Conservation (phyloP, 176 grass and related monocot species). For the Carex myosuroides region DNA sequence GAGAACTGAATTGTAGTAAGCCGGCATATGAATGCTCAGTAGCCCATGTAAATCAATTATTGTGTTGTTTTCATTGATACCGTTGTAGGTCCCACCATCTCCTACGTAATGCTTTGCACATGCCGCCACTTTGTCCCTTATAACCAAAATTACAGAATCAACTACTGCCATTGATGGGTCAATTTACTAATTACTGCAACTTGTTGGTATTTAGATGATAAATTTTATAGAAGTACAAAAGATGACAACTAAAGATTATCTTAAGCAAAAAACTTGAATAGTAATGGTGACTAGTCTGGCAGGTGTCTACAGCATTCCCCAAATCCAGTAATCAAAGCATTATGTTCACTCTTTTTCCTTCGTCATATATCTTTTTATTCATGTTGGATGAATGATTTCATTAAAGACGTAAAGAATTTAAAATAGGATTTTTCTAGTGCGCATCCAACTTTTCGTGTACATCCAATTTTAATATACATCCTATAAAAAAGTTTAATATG, state of each 20-base stretch:
- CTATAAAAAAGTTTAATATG: too few relatives aligned
- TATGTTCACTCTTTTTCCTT: neutral
- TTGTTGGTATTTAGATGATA: neutral
- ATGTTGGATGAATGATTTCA: neutral
- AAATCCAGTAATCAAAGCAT: neutral
- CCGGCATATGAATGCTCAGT: constrained; percentile 89
- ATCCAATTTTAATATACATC: too few relatives aligned
- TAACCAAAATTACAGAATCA: constrained; percentile 14
- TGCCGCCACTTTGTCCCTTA: constrained; percentile 89
- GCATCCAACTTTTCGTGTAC: too few relatives aligned
- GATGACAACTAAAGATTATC: neutral
- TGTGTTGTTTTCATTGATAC: constrained; percentile 97
- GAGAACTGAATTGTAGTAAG: constrained; percentile 75
- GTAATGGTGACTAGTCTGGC: neutral
- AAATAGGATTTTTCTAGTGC: neutral
- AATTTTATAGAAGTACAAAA: neutral
- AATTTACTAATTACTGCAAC: neutral
- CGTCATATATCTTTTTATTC: neutral
- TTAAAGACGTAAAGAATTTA: neutral
- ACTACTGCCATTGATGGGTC: neutral
- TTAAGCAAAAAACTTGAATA: neutral
- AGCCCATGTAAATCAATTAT: constrained; percentile 61
- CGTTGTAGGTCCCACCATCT: constrained; percentile 88
- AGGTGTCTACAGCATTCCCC: neutral
- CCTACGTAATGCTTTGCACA: constrained; percentile 94